phyloP scores from a whole-genome alignment of 176 grass and related monocot genomes.

The Eragrostis nindensis region DNA sequence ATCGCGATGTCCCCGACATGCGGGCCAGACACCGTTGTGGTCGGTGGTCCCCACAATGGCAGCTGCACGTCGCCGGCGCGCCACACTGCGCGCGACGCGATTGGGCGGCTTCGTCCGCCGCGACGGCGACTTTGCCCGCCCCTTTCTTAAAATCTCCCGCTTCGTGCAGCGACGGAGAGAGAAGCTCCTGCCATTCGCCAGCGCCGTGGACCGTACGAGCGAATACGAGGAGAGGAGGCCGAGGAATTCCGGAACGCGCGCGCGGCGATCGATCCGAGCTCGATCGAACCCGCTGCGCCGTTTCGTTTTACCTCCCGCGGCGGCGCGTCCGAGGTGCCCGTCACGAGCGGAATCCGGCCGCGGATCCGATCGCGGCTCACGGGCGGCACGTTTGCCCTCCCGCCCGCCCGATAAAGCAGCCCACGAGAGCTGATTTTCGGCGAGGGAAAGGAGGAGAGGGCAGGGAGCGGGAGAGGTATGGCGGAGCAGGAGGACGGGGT shows the following conservation, averaged over 20 bases:
- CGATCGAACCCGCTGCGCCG: not conserved
- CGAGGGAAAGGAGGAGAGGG: too few species aligned
- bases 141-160: slow-evolving; percentile 21
- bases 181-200: slow-evolving; percentile 10
- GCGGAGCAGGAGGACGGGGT: slow-evolving; percentile 37
- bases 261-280: not conserved
- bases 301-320: not conserved
- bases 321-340: slow-evolving; percentile 7
- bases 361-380: not conserved
- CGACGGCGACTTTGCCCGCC: slow-evolving; percentile 37
- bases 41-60: too few species aligned
- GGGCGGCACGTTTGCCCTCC: slow-evolving; percentile 6
- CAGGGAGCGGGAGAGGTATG: not conserved
- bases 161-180: not conserved
- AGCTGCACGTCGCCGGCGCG: not conserved
- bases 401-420: slow-evolving; percentile 2
- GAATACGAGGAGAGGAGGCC: slow-evolving; percentile 27
- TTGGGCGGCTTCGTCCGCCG: slow-evolving; percentile 29
- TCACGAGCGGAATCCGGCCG: not conserved
- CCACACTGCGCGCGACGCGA: slow-evolving; percentile 8
- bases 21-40: not conserved
- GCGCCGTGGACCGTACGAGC: slow-evolving; percentile 4
- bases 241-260: slow-evolving; percentile 24
- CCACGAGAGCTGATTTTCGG: not conserved
- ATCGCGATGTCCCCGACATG: not conserved